phyloP scores from a whole-genome alignment of 305 asterid genomes.

The Solanum hybrid region DNA sequence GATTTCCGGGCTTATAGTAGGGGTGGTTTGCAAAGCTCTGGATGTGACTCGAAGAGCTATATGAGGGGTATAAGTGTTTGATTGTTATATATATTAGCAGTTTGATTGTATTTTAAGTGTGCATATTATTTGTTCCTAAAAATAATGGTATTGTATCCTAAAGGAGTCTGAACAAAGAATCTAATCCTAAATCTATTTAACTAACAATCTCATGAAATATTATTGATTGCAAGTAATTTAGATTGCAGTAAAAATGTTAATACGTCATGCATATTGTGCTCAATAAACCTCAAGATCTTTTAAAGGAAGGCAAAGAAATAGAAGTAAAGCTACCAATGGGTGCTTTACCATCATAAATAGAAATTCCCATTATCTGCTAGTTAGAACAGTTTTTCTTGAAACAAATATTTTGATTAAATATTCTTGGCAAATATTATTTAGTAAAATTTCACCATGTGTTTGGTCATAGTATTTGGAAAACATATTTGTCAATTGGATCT shows the following conservation, averaged over 20 bases:
- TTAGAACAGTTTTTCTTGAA: background rate
- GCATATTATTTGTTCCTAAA: background rate
- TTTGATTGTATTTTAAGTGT: background rate
- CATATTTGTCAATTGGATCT: no score
- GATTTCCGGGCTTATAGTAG: background rate
- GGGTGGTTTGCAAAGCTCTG: background rate
- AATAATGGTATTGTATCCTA: background rate
- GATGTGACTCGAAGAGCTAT: background rate
- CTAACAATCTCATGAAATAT: background rate
- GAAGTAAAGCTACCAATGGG: background rate
- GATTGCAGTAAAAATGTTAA: background rate
- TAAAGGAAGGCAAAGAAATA: background rate
- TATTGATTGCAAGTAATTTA: background rate
- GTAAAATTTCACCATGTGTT: no score
- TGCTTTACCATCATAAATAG: background rate
- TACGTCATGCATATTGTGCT: background rate
- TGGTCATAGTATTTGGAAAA: no score
- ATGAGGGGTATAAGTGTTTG: background rate
- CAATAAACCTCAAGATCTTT: background rate
- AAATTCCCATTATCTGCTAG: background rate
- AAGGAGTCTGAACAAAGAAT: background rate
- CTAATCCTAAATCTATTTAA: background rate
- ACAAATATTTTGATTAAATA: no score
- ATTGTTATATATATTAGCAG: background rate
- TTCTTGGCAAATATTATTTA: background rate